Conservation (phyloP, 2,329 filamentous ascomycete species). For the Sporothrix protearum region DNA sequence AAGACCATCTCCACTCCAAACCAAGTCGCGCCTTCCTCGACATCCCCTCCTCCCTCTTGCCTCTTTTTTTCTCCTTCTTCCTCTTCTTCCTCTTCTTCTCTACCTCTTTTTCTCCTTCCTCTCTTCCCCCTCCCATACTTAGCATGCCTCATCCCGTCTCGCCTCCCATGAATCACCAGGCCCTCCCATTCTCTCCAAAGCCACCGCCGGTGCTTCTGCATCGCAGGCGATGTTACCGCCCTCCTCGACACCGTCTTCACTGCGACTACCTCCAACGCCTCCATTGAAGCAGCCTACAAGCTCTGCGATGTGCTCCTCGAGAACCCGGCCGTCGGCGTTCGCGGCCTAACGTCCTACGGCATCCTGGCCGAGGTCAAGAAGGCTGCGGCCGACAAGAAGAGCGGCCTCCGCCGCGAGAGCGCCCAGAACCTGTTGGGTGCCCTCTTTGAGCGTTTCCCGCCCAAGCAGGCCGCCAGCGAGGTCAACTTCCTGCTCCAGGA, state of each 20-base stretch:
- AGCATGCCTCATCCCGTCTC: conserved; percentile 30
- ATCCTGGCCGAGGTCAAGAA: conserved; percentile 59
- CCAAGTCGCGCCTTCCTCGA: neutral
- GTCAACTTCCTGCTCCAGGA: conserved; percentile 79
- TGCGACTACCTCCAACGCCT: conserved; percentile 64
- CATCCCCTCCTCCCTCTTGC: neutral
- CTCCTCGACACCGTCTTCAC: conserved; percentile 66
- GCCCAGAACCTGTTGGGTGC: conserved; percentile 94
- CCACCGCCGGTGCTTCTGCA: conserved; percentile 39
- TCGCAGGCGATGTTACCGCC: conserved; percentile 60
- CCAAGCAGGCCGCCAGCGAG: conserved; percentile 73
- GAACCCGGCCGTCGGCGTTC: conserved; percentile 47
- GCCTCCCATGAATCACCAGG: conserved; percentile 27
- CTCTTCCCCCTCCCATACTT: neutral
- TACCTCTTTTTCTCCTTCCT: neutral
- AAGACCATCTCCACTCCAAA: conserved; percentile 15
- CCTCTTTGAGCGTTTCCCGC: conserved; percentile 83
- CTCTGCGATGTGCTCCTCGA: conserved; percentile 58
- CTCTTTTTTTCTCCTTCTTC: neutral
- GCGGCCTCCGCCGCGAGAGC: conserved; percentile 76
- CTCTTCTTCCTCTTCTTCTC: neutral
- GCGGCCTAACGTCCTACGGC: conserved; percentile 52
- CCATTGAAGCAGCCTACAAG: conserved; percentile 61
- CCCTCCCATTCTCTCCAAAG: conserved; percentile 31
- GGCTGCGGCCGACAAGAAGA: conserved; percentile 92